Base-by-base conservation (phyloP, 495 filamentous ascomycete species). In the Xylaria palmicola region DNA sequence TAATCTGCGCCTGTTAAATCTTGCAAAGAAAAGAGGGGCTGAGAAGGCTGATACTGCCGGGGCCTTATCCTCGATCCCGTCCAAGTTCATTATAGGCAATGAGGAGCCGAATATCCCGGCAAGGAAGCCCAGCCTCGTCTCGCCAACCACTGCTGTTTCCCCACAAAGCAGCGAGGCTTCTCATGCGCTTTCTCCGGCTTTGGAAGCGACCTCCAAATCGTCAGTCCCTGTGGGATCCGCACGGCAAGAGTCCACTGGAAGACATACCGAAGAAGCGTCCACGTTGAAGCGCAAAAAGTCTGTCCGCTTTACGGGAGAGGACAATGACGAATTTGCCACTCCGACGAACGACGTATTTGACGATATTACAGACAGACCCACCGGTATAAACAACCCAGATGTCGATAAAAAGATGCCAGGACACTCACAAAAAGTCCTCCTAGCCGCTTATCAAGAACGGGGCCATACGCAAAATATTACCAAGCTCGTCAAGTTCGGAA, bases 251-350 rank as follows among this genome's bases (percentile, higher is more conserved):
- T n/a, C n/a, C n/a, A n/a, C n/a, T n/a, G n/a, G n/a, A n/a, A n/a
- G 19, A 29, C 19, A 17, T 24, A 29, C 10, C 12, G 48, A 48
- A 4, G 49, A 55, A 20, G 9, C 12, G 5, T 50, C 41, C n/a
- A 22, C 30, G 12, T 27, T 15, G 24, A 67, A 73, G 62, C 64
- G 67, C 30, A 72, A 65, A 17, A 79, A 78, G 39, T 74, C 75
- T 39, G 77, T 79, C 40, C 74, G 73, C 34, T 78, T 77, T 60
- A 52, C 66, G 34, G 69, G 54, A 50, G 67, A 60, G 26, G 53
- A 67, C n/a, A 63, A 74, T 8, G 49, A 72, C 8, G 27, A 40
- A 27, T 60, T 62, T 62, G n/a, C 9, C 17, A 59, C 54, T 9
- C 27, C 19, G 9, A 45, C 57, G 8, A 50, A 66, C n/a, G 57